phyloP scores from a whole-genome alignment of 345 rosid genomes.

The Kandelia obovata region DNA sequence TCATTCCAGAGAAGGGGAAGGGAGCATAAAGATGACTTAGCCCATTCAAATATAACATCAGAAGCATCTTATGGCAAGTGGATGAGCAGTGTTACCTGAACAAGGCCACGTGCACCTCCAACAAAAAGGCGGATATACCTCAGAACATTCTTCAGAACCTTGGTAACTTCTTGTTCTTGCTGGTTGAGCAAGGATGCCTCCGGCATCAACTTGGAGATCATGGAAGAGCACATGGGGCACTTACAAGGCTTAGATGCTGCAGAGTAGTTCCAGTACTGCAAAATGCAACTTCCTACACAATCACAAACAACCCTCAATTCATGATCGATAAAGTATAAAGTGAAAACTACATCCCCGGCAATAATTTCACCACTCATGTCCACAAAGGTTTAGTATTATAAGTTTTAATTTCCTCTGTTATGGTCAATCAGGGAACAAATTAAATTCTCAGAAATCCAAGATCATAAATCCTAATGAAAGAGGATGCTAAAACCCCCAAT shows the following conservation, averaged over 20 bases:
- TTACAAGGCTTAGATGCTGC: constrained; percentile 74
- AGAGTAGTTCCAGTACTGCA: constrained; percentile 85
- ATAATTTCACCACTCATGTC: too few species aligned
- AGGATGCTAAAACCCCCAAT: too few species aligned
- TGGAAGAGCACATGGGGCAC: constrained; percentile 78
- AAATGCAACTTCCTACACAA: constrained; percentile 62
- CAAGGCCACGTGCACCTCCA: constrained; percentile 59
- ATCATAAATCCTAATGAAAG: too few species aligned
- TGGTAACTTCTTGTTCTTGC: constrained; percentile 45
- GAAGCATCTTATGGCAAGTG: background rate
- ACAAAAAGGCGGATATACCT: constrained; percentile 74
- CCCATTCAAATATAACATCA: background rate
- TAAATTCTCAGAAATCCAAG: too few species aligned
- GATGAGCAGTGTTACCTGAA: constrained; percentile 45
- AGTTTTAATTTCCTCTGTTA: too few species aligned
- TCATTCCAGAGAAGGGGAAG: too few species aligned
- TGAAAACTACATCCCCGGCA: too few species aligned
- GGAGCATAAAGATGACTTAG: background rate
- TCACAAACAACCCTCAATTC: background rate
- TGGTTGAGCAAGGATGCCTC: constrained; percentile 42
- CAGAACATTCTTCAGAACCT: constrained; percentile 52
- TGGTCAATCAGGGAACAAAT: too few species aligned
- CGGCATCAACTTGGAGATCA: constrained; percentile 54
- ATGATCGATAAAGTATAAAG: background rate
- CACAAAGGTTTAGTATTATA: too few species aligned